A percentile compares a stretch with the other conserved stretches of the same genome.
Evolutionary conservation across 495 filamentous ascomycete genomes (phyloP).

Genomic region (Rostrohypoxylon terebratum): DNA sequence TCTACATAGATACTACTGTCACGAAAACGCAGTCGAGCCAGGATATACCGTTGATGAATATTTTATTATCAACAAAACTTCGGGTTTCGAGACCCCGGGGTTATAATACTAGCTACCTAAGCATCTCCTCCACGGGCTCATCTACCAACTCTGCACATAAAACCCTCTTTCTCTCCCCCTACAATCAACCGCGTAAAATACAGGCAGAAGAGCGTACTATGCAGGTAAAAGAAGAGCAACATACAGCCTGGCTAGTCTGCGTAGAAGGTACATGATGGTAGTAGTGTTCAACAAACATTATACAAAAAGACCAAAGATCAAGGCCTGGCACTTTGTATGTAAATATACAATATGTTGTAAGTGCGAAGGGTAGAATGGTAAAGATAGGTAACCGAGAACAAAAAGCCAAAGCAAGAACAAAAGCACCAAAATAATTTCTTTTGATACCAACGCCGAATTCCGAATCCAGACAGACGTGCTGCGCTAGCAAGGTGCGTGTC

Average conservation of each 20-base stretch:
- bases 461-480: conserved; percentile 24
- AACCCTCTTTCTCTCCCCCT: neutral
- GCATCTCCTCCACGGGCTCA: neutral
- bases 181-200: conserved; percentile 29
- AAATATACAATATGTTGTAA: conserved; percentile 33
- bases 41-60: neutral
- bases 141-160: conserved; percentile 4
- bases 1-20: neutral
- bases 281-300: conserved; percentile 36
- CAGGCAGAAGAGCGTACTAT: conserved; percentile 35
- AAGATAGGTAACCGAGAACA: neutral
- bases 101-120: conserved; percentile 37
- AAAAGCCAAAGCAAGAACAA: neutral
- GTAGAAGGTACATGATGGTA: neutral
- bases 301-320: conserved; percentile 25
- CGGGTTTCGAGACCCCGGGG: neutral
- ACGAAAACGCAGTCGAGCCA: neutral
- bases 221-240: conserved; percentile 25
- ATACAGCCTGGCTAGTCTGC: conserved; percentile 24
- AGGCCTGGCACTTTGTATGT: conserved; percentile 5
- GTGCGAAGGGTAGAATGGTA: neutral
- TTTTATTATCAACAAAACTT: conserved; percentile 28
- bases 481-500: conserved; percentile 34
- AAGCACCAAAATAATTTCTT: conserved; percentile 23
- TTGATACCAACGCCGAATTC: conserved; percentile 41